A percentile compares a stretch with the other conserved stretches of the same genome.
Conservation (phyloP, 805 yeast genomes). For the Starmerella bombicola region DNA sequence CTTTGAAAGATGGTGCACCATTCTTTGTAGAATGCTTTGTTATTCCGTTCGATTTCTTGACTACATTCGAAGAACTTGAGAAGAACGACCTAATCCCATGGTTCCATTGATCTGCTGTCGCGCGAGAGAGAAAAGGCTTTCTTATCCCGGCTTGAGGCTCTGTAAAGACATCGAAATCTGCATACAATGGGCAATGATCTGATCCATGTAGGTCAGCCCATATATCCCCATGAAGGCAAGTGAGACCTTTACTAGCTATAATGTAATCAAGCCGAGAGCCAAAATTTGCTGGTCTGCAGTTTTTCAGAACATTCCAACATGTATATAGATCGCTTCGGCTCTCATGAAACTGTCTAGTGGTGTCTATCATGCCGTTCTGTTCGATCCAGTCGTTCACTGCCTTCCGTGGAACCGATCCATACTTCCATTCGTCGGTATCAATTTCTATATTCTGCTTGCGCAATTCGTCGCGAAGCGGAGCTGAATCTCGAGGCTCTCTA, state of each 20-base stretch:
- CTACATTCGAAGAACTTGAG: neutral
- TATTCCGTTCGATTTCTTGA: neutral
- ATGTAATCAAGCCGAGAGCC: constrained; percentile 85
- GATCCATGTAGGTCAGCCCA: constrained; percentile 68
- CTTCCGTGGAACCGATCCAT: constrained; percentile 33
- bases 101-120: constrained; percentile 4
- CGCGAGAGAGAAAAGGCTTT: constrained; percentile 8
- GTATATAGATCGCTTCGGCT: constrained; percentile 60
- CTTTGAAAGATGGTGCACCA: neutral
- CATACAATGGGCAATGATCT: constrained; percentile 85
- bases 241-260: constrained; percentile 36
- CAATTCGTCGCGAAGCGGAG: constrained; percentile 46
- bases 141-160: constrained; percentile 7
- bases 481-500: constrained; percentile 70
- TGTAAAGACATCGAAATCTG: constrained; percentile 40
- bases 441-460: constrained; percentile 24
- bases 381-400: constrained; percentile 39
- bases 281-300: constrained; percentile 65
- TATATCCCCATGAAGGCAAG: constrained; percentile 40
- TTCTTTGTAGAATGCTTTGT: too few relatives aligned
- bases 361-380: constrained; percentile 25
- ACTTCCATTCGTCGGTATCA: constrained; percentile 28
- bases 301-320: constrained; percentile 77
- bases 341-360: constrained; percentile 41
- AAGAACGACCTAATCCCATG: constrained; percentile 6